phyloP scores from a whole-genome alignment of 2,329 filamentous ascomycete species.

The Botrytis hyacinthi region DNA sequence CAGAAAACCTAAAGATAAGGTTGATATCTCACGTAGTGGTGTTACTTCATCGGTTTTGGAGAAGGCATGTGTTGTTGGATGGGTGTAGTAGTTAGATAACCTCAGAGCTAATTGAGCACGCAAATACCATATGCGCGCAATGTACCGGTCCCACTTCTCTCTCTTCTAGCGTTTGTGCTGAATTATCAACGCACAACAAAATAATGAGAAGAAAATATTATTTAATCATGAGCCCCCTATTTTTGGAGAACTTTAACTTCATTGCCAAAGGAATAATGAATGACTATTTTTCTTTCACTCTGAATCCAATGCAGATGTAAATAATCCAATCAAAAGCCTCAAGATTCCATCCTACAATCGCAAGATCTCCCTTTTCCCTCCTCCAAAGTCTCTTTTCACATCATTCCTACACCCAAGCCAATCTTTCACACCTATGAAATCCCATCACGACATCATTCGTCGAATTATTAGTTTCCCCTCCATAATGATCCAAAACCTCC shows the following conservation, averaged over 20 bases:
- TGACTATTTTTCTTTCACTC: background rate
- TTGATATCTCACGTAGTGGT: background rate
- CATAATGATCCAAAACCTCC: slow-evolving; percentile 11
- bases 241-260: too few species aligned
- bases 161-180: background rate
- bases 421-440: slow-evolving; percentile 9
- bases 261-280: background rate
- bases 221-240: background rate
- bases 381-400: background rate
- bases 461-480: slow-evolving; percentile 1
- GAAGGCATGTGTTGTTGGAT: background rate
- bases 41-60: background rate
- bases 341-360: background rate
- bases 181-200: background rate
- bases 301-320: background rate
- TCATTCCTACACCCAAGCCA: background rate
- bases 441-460: slow-evolving; percentile 13
- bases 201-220: background rate
- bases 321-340: too few species aligned
- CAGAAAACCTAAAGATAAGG: background rate
- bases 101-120: background rate
- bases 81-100: background rate
- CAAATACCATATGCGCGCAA: too few species aligned
- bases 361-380: background rate
- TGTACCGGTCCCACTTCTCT: background rate